Conservation (phyloP, 1,139 yeast genomes). For the Candida smagusa region DNA sequence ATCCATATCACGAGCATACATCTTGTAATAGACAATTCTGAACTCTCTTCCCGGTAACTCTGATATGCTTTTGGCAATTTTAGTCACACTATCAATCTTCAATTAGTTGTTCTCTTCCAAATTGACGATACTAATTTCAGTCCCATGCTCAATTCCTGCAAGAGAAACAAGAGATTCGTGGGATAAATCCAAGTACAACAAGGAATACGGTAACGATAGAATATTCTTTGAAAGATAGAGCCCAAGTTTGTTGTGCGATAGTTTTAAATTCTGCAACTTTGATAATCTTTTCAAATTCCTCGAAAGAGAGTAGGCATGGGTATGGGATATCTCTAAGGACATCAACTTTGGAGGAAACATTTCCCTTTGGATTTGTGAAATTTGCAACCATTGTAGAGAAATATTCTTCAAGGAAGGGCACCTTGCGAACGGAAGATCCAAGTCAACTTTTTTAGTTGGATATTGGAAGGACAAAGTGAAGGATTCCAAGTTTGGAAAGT, state of each 20-base stretch:
- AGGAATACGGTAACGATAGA: background rate
- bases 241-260: background rate
- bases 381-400: background rate
- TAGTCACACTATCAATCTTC: background rate
- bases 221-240: background rate
- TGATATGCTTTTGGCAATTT: too few relatives aligned
- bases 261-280: background rate
- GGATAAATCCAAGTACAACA: background rate
- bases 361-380: background rate
- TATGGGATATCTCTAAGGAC: background rate
- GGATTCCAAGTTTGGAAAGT: background rate
- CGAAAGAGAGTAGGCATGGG: background rate
- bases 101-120: background rate
- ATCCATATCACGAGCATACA: too few relatives aligned
- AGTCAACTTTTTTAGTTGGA: background rate
- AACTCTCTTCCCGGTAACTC: too few relatives aligned
- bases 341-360: background rate
- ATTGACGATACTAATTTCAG: background rate
- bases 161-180: background rate
- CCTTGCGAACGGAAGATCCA: background rate
- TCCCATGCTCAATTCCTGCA: background rate
- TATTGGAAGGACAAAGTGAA: background rate
- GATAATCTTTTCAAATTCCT: background rate
- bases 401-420: background rate
- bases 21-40: too few relatives aligned